These are phyloP conservation scores for Gnaphalium uliginosum DNA, from an alignment of 129 eudicot genomes.

Conservation along the genomic window DNA sequence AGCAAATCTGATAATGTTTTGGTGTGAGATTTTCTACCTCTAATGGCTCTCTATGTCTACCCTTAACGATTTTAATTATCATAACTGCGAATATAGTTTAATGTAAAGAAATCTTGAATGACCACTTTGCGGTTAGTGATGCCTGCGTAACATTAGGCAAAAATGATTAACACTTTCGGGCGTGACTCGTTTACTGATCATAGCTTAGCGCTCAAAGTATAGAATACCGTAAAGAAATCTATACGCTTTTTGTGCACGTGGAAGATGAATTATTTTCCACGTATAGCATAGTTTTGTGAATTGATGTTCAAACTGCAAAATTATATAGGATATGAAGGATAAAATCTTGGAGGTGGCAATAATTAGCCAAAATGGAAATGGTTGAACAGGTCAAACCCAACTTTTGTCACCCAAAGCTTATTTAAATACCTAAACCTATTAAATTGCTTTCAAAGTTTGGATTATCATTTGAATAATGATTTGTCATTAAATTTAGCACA, in stretches of 20 bases:
- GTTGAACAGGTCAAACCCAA: no score
- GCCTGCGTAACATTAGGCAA: background rate
- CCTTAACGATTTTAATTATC: background rate
- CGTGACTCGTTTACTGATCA: background rate
- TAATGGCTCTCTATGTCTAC: background rate
- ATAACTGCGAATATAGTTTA: background rate
- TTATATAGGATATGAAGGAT: no score
- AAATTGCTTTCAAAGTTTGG: no score
- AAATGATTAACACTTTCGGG: background rate
- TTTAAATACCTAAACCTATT: no score
- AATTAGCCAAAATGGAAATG: no score
- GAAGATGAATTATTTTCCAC: background rate
- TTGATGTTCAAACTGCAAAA: no score
- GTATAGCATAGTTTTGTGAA: no score
- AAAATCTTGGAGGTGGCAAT: no score
- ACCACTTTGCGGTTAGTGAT: background rate
- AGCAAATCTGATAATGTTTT: slow-evolving; percentile 25
- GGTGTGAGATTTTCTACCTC: slow-evolving; percentile 35
- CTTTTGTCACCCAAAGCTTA: no score
- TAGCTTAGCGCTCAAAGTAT: background rate
- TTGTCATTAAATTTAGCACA: no score
- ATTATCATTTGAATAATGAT: no score
- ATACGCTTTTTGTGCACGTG: background rate
- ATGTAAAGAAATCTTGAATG: background rate
- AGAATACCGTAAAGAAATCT: no score